These are phyloP conservation scores for Xylaria acuta DNA, from an alignment of 495 filamentous ascomycete species.

Conservation along the genomic window DNA sequence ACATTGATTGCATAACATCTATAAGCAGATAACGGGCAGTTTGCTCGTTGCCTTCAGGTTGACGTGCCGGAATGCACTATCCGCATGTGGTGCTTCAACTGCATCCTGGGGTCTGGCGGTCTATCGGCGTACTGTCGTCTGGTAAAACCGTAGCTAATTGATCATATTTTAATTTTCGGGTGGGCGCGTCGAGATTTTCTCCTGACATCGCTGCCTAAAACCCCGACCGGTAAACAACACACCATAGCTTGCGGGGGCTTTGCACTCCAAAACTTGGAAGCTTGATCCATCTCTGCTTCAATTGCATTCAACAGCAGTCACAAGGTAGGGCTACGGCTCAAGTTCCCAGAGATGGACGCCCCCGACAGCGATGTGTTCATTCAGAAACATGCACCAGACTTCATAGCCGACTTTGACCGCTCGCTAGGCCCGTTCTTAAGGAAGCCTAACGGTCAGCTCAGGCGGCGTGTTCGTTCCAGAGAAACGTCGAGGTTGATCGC, in stretches of 20 bases:
- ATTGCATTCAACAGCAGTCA: background rate
- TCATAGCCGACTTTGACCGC: slow-evolving; percentile 68
- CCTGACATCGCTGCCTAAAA: slow-evolving; percentile 17
- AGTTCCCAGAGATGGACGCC: slow-evolving; percentile 48
- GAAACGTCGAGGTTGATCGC: slow-evolving; percentile 53
- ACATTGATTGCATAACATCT: background rate
- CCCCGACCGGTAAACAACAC: background rate
- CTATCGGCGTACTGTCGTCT: background rate
- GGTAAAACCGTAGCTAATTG: background rate
- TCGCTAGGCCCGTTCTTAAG: slow-evolving; percentile 60
- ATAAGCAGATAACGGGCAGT: background rate
- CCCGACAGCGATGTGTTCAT: slow-evolving; percentile 69
- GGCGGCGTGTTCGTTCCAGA: slow-evolving; percentile 50
- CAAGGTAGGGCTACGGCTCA: background rate
- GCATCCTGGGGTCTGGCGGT: background rate
- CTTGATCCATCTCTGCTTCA: background rate
- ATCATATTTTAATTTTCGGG: background rate
- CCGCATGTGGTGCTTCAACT: background rate
- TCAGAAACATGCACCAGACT: slow-evolving; percentile 70
- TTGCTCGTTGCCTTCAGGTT: background rate
- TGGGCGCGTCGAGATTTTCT: background rate
- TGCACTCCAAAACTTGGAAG: background rate
- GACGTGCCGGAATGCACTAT: background rate
- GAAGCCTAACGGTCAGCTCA: slow-evolving; percentile 47
- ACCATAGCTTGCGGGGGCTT: background rate